Percentiles rank a stretch among this genome's conserved stretches.
These are phyloP conservation scores for Rhododendron molle DNA, from an alignment of 148 eudicot genomes.

Conservation along the genomic window DNA sequence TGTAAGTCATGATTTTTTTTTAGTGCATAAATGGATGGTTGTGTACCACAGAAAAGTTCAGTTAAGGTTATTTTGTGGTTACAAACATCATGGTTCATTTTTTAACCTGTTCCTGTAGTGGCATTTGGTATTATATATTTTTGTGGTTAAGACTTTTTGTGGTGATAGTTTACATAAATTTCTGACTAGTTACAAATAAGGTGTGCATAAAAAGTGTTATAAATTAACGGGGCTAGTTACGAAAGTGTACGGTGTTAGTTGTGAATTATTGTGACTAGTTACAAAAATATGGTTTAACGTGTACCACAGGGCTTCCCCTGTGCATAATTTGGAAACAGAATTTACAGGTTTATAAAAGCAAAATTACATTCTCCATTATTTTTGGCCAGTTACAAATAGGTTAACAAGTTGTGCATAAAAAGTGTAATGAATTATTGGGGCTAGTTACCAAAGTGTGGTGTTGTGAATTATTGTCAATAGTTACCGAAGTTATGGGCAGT, in stretches of 20 bases:
- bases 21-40: not conserved
- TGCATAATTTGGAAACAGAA: not conserved
- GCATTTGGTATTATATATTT: not conserved
- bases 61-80: not conserved
- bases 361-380: not conserved
- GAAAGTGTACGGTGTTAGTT: not conserved
- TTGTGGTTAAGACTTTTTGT: not conserved
- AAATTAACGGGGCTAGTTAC: not conserved
- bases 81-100: not conserved
- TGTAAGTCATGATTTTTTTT: not conserved
- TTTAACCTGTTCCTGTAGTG: not conserved
- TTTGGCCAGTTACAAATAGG: not conserved
- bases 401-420: not conserved
- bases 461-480: not conserved
- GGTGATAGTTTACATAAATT: not conserved
- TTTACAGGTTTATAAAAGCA: not conserved
- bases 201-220: not conserved
- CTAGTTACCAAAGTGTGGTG: not conserved
- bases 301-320: not conserved
- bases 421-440: not conserved
- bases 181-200: not conserved
- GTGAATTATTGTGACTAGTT: not conserved
- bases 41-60: not conserved
- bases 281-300: not conserved
- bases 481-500: not conserved